Conservation (phyloP, 768 basidiomycete species). For the Stropharia rugosoannulata region DNA sequence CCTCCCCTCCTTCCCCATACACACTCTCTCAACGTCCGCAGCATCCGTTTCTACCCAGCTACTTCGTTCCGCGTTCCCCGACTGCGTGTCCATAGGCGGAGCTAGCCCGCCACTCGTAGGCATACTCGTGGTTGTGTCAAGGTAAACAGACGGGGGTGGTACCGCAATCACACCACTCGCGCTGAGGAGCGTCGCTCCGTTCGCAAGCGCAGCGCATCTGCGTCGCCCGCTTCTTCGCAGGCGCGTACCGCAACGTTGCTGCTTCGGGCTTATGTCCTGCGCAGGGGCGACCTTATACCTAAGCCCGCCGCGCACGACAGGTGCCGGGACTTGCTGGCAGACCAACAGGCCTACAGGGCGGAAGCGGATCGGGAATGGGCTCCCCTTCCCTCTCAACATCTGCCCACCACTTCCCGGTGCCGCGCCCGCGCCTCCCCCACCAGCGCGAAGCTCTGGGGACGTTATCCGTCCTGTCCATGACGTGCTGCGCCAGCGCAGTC, state of each 20-base stretch:
- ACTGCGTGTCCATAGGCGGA: too few relatives aligned
- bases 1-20: conserved; percentile 12
- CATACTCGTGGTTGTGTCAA: too few relatives aligned
- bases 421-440: neutral
- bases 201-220: conserved; percentile 3
- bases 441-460: conserved; percentile 8
- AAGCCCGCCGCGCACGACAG: conserved; percentile 14
- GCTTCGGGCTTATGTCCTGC: too few relatives aligned
- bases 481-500: conserved; percentile 20
- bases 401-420: conserved; percentile 7
- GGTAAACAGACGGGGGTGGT: too few relatives aligned
- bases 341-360: conserved; percentile 24
- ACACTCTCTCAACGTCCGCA: conserved; percentile 1
- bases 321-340: conserved; percentile 2
- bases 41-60: neutral
- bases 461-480: conserved; percentile 16
- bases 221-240: conserved; percentile 5
- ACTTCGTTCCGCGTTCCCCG: neutral
- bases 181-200: neutral
- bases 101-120: too few relatives aligned
- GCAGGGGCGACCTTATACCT: conserved; percentile 23
- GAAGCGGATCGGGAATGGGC: conserved; percentile 41
- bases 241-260: neutral
- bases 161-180: too few relatives aligned
- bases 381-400: conserved; percentile 45